These are phyloP conservation scores for Pleurostoma richardsiae DNA, from an alignment of 2,329 filamentous ascomycete species.

Conservation along the genomic window DNA sequence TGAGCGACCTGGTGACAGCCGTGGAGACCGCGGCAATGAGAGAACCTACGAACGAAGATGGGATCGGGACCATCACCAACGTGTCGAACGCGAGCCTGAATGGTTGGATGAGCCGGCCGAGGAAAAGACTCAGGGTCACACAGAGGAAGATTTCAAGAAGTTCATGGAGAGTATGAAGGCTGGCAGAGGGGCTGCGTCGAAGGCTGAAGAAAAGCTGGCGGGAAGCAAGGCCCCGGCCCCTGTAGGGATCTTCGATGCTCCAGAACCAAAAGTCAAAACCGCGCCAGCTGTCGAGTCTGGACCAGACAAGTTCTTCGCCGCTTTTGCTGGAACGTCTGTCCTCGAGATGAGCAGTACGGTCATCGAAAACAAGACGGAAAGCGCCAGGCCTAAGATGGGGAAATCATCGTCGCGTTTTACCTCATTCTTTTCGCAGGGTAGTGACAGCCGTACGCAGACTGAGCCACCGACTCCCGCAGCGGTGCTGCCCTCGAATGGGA, in stretches of 20 bases:
- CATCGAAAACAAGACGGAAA: conserved; percentile 32
- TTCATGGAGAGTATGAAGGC: conserved; percentile 92
- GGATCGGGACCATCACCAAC: conserved; percentile 50
- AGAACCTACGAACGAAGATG: conserved; percentile 43
- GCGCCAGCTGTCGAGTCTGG: conserved; percentile 61
- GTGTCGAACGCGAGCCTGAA: conserved; percentile 77
- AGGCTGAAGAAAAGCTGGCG: conserved; percentile 29
- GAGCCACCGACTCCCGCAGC: conserved; percentile 42
- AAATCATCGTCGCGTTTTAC: conserved; percentile 78
- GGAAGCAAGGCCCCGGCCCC: conserved; percentile 26
- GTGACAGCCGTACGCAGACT: conserved; percentile 37
- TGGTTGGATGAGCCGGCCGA: conserved; percentile 77
- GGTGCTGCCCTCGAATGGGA: conserved; percentile 14
- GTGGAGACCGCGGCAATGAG: conserved; percentile 55
- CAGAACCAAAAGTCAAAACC: conserved; percentile 41
- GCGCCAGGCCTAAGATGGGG: conserved; percentile 49
- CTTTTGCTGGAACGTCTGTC: conserved; percentile 35
- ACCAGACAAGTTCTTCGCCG: conserved; percentile 73
- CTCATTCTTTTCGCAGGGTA: conserved; percentile 66
- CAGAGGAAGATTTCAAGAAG: conserved; percentile 86
- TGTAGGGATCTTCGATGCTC: conserved; percentile 37
- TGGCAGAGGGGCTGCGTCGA: conserved; percentile 35
- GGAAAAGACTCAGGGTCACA: conserved; percentile 66
- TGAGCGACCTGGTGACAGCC: conserved; percentile 22
- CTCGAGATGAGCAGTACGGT: conserved; percentile 36